phyloP scores from a whole-genome alignment of 2,329 filamentous ascomycete genomes.

The Acrocalymma vagum region DNA sequence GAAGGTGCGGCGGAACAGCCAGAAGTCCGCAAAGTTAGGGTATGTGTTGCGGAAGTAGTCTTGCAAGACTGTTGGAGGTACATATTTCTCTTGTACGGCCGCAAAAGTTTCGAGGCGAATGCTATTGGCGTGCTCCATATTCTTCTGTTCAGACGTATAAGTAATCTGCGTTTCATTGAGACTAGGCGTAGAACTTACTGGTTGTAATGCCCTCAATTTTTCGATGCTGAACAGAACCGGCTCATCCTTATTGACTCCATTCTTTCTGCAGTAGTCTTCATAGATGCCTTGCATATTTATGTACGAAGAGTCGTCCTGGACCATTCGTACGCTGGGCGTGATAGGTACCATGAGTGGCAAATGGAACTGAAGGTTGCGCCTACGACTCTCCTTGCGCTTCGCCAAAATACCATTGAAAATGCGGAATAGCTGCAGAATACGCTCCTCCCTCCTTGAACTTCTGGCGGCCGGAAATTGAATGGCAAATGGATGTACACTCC shows the following conservation, averaged over 20 bases:
- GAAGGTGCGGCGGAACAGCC: conserved; percentile 97
- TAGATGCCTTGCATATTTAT: conserved; percentile 94
- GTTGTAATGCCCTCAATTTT: conserved; percentile 76
- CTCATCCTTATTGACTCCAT: conserved; percentile 91
- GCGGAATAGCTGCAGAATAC: conserved; percentile 94
- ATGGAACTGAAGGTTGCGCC: conserved; percentile 94
- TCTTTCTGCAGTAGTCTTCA: conserved; percentile 92
- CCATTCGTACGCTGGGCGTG: conserved; percentile 91
- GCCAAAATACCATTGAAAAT: conserved; percentile 93
- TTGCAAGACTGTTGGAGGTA: conserved; percentile 81
- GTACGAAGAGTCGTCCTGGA: conserved; percentile 94
- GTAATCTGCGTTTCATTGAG: conserved; percentile 16
- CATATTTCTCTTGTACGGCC: conserved; percentile 93
- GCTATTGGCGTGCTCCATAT: conserved; percentile 72
- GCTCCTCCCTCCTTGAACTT: conserved; percentile 91
- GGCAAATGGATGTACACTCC: conserved; percentile 94
- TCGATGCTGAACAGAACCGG: conserved; percentile 96
- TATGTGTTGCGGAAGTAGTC: conserved; percentile 91
- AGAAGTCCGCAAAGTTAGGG: conserved; percentile 91
- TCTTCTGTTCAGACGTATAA: conserved; percentile 60
- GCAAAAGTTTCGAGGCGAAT: conserved; percentile 91
- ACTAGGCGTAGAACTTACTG: conserved; percentile 32
- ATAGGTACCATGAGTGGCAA: conserved; percentile 95
- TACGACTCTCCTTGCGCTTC: conserved; percentile 93
- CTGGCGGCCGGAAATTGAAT: conserved; percentile 94